Percentiles rank a stretch among this genome's conserved stretches.
Conservation (phyloP, 208 protist species). For the Acanthamoeba royreba region DNA sequence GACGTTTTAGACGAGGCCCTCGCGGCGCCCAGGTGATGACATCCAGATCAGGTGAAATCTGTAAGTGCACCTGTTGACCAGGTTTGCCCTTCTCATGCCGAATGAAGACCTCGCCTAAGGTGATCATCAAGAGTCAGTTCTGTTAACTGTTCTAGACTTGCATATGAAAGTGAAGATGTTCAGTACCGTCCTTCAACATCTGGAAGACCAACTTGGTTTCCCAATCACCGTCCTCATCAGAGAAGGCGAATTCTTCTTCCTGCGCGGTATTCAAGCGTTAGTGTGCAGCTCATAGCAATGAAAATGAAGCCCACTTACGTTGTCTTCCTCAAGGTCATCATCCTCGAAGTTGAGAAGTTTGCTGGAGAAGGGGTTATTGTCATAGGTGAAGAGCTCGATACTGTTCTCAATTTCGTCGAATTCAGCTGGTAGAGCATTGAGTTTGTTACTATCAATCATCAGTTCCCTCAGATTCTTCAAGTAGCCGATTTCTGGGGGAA, state of each 20-base stretch:
- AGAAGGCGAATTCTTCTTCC: not conserved
- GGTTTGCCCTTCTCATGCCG: not conserved
- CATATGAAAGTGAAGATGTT: too few relatives aligned
- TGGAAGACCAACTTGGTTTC: slow-evolving; percentile 8
- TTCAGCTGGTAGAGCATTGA: slow-evolving; percentile 13
- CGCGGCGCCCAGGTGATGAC: not conserved
- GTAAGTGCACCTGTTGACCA: not conserved
- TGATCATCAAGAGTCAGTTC: too few relatives aligned
- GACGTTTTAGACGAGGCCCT: not conserved
- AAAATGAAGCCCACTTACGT: not conserved
- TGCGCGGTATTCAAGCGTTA: not conserved
- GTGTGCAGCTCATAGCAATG: not conserved
- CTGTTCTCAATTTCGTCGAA: slow-evolving; percentile 31
- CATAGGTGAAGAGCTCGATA: not conserved
- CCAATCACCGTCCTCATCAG: slow-evolving; percentile 24
- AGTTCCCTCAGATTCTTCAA: not conserved
- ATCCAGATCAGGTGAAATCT: not conserved
- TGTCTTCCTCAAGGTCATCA: not conserved
- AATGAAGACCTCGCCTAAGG: slow-evolving; percentile 27
- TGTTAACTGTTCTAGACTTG: too few relatives aligned
- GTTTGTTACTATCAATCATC: slow-evolving; percentile 34
- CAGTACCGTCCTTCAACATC: slow-evolving; percentile 23
- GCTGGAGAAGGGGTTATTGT: slow-evolving; percentile 42
- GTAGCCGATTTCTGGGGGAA: slow-evolving; percentile 2
- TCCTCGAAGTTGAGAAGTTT: not conserved